Conservation (phyloP, 768 basidiomycete genomes). For the Amanita brunnescens region DNA sequence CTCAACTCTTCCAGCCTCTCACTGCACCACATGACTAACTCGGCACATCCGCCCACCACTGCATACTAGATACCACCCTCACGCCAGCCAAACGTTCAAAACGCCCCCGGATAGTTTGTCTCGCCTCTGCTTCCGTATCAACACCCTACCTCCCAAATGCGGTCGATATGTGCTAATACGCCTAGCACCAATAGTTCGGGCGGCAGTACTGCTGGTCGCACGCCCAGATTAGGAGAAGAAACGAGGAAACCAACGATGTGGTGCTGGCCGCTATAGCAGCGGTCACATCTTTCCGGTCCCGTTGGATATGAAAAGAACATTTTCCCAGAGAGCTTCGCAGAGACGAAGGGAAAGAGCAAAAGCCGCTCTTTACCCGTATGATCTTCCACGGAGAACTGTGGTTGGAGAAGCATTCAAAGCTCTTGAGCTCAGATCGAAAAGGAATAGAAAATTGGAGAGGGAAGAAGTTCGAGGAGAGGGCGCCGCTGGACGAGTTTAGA, state of each 20-base stretch:
- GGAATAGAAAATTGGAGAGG: slow-evolving; percentile 14
- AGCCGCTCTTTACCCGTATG: slow-evolving; percentile 34
- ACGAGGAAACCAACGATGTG: slow-evolving; percentile 24
- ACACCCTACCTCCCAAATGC: slow-evolving; percentile 7
- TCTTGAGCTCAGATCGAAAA: slow-evolving; percentile 49
- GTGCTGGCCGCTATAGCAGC: slow-evolving; percentile 53
- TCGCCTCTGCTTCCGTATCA: slow-evolving; percentile 1
- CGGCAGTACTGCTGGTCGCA: background rate
- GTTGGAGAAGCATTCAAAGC: slow-evolving; percentile 63
- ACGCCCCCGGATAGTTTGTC: background rate
- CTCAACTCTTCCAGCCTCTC: slow-evolving; percentile 15
- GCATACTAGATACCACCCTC: background rate
- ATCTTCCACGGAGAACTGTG: slow-evolving; percentile 41
- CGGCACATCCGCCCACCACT: background rate
- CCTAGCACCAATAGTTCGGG: background rate
- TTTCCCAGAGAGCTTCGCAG: slow-evolving; percentile 35
- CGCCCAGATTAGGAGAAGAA: background rate
- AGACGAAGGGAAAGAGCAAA: slow-evolving; percentile 14
- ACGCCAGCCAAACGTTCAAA: too few species aligned
- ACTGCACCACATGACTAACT: slow-evolving; percentile 8
- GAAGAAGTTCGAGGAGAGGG: slow-evolving; percentile 18
- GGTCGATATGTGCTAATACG: background rate
- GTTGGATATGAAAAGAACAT: slow-evolving; percentile 24
- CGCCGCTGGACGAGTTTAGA: slow-evolving; percentile 16
- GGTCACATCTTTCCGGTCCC: slow-evolving; percentile 46